Evolutionary conservation across 148 eudicot species (phyloP), one percentile per base, ranked within the genome.

Genomic region (Rhododendron henanense): DNA sequence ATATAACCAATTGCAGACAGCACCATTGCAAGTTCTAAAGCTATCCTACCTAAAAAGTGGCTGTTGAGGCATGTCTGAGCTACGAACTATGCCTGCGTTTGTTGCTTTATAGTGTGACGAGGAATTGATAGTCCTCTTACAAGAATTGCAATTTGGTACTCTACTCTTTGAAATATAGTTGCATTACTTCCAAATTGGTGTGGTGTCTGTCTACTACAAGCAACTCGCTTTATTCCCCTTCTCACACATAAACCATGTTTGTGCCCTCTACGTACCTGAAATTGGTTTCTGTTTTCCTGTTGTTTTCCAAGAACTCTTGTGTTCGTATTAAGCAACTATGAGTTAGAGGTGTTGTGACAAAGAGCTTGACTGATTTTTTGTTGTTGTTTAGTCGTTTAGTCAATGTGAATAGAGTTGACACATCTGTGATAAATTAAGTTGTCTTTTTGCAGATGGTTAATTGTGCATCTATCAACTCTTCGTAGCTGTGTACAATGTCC

Each of bases 401-500:
- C 35, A 37, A 25, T 13, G 33, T 39, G n/a, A 37, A 11, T 39
- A 15, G 37, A 53, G 44, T 75, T 53, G 37, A 11, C 57, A 37
- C 47, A 25, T 35, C 41, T 75, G 7, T 67, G 81, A 80, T 23
- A 19, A 69, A 33, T 69, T 53, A 18, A 41, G 13, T 23, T 74
- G 45, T 79, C 82, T 59, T 31, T 87, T 80, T 91, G 89, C 94
- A 92, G 94, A 91, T 85, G 88, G 83, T 35, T 79, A 6, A 33
- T 31, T 80, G 87, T 92, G 81, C 87, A 87, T 73, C 84, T 88
- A 51, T 90, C 84, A 47, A 88, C 82, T 48, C 80, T 91, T 84
- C 93, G 92, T 39, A 90, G 85, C 81, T 84, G 88, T 85, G 92
- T 90, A 28, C 92, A 90, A 59, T 90, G 92, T 77, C 90, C 93